A percentile compares a stretch with the other conserved stretches of the same genome.
Evolutionary conservation across 768 basidiomycete genomes (phyloP).

Genomic region (Rhodotorula paludigena): DNA sequence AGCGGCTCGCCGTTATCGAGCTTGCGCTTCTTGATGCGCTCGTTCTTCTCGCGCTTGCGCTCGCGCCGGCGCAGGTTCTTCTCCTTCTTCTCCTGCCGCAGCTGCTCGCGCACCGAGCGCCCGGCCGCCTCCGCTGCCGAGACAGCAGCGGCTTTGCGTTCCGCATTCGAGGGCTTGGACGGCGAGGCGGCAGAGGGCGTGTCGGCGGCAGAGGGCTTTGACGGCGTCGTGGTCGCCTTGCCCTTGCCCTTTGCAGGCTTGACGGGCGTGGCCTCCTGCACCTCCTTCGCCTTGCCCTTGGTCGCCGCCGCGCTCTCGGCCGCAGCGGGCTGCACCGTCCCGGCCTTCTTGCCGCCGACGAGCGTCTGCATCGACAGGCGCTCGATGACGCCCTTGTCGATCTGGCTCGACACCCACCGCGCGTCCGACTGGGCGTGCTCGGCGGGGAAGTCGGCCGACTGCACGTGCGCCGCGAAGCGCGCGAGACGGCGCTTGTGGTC

Average conservation of each 20-base stretch:
- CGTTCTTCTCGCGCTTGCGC: conserved; percentile 14
- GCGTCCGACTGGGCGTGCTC: conserved; percentile 28
- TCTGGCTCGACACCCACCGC: conserved; percentile 28
- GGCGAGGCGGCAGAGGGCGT: background rate
- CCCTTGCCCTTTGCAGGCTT: conserved; percentile 4
- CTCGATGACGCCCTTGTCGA: conserved; percentile 30
- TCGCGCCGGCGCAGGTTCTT: conserved; percentile 6
- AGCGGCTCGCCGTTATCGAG: background rate
- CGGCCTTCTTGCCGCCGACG: conserved; percentile 32
- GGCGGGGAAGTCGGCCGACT: conserved; percentile 9
- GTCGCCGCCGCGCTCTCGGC: background rate
- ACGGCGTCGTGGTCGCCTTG: background rate
- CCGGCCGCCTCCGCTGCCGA: conserved; percentile 8
- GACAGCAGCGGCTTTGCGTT: background rate
- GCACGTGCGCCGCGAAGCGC: conserved; percentile 31
- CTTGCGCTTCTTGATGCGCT: conserved; percentile 7
- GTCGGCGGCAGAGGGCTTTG: background rate
- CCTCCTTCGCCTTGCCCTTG: background rate
- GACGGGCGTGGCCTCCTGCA: background rate
- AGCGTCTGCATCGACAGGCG: conserved; percentile 25
- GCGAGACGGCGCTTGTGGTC: conserved; percentile 35
- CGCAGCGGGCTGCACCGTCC: conserved; percentile 4
- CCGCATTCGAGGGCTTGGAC: background rate
- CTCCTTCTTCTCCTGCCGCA: conserved; percentile 28
- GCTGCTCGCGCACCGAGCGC: conserved; percentile 22